Base-by-base conservation (phyloP, 2,329 filamentous ascomycete genomes). In the Hypoxylon rubiginosum region DNA sequence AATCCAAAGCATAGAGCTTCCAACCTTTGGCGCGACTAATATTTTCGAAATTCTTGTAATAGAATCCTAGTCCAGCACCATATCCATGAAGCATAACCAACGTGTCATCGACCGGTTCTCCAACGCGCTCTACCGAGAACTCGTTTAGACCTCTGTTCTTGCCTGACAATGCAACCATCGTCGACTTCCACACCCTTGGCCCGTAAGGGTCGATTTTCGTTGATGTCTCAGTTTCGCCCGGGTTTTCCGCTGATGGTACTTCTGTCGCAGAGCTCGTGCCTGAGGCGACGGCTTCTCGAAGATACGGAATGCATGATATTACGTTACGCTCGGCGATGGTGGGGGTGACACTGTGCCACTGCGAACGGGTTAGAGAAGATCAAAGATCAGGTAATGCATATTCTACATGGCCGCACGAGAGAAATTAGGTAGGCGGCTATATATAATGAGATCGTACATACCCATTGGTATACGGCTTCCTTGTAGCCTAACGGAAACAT, bases 11-110 rank as follows among this genome's bases (percentile, higher is more conserved):
- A 77, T 96, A 98, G 17, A 99, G 82, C 74, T 93, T 94, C 90
- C 96, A 97, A 28, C 94, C 94, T 28, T 86, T 84, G 0, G 89
- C 82, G 17, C 94, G 89, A 49, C 91, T 94, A 34, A 99, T 82
- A 5, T 91, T 89, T 79, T 99, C 96, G 66, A 97, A 97, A 78
- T 99, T 99, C 81, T 96, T 95, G 85, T 97, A 99, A 84, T 97
- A 99, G 81, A 99, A 98, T 21, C 95, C 96, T 0, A 99, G 85
- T 0, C 96, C 96, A 1, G 96, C 96, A 50, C 96, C 96, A 79
- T 99, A 99, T 66, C 96, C 96, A 77, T 99, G 96, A 4, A 99
- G 83, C 88, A 99, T 97, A 48, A 99, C 95, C 15, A 99, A 84
- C 46, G 93, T 96, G 75, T 98, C 91, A 50, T 97, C 91, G 0